Base-by-base conservation (phyloP, 441 rosid species). In the Gossypium gossypioides region DNA sequence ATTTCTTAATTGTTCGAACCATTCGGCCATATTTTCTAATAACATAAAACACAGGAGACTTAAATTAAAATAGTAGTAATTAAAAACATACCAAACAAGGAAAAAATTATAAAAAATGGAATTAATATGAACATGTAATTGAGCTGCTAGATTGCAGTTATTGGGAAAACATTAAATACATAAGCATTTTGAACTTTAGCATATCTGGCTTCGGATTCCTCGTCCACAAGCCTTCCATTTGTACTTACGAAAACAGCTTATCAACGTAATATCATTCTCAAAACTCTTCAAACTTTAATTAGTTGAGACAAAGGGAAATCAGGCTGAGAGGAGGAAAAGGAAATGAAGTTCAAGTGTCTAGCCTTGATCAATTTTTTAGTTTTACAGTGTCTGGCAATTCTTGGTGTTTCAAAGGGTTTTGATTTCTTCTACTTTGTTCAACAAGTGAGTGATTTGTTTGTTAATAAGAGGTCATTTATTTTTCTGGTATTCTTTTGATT, bases 391-490 rank as follows among this genome's bases (percentile, higher is more conserved):
- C 62, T 63, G 4, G 59, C 34, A 6, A 25, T 48, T 62, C 50
- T 87, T 29, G 79, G 81, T 68, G 84, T 76, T n/a, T 62, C 95
- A 1, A 71, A 84, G 71, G 85, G 84, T 69, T 92, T 89, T 37
- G 95, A 92, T 85, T 92, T 92, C 88, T 91, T 89, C 86, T 92
- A 92, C 91, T 83, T 92, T 42, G 97, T 92, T 76, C 93, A 84
- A 78, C 97, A 92, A 84, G 98, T 87, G 68, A 81, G 27, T 57
- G 19, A 6, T 46, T 42, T 46, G 32, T 44, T 65, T 46, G 21
- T 44, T 65, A 21, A 21, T 21, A 4, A 40, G 34, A 13, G 2
- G 9, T 22, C 6, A 0, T 19, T 19, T 9, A 9, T 44, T 27
- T 37, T 15, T 13, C n/a, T 9, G 7, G 13, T 32, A 12, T 25